A percentile compares a stretch with the other conserved stretches of the same genome.
These are phyloP conservation scores for Auricularia sp. DNA, from an alignment of 768 basidiomycete genomes.

Conservation along the genomic window DNA sequence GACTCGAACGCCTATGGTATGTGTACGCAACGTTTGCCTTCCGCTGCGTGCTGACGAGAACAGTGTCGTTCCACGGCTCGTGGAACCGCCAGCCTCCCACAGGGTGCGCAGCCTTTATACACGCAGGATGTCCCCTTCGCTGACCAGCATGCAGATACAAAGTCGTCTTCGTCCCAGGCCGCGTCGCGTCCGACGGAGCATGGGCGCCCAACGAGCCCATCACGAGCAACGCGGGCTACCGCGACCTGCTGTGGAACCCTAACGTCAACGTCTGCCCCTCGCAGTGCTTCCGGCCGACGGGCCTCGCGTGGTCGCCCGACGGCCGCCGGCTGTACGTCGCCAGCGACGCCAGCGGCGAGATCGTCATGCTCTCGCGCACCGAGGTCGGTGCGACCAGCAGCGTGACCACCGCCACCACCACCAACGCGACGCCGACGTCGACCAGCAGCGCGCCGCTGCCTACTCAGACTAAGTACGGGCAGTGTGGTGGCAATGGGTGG, in stretches of 20 bases:
- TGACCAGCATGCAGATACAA: background rate
- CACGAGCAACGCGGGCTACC: conserved; percentile 1
- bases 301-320: conserved; percentile 1
- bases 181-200: background rate
- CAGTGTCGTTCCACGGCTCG: conserved; percentile 6
- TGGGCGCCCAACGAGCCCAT: background rate
- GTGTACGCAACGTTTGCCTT: background rate
- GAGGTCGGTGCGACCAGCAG: background rate
- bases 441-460: background rate
- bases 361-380: background rate
- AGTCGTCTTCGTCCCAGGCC: background rate
- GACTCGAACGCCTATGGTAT: background rate
- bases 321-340: background rate
- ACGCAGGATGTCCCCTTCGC: too few species aligned
- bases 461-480: background rate
- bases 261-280: conserved; percentile 3
- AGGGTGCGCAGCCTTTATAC: background rate
- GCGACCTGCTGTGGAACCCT: background rate
- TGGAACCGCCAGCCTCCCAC: conserved; percentile 7
- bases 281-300: conserved; percentile 7
- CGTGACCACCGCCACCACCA: background rate
- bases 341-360: background rate
- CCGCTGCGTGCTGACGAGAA: background rate
- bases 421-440: background rate
- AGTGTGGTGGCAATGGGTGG: background rate